Conservation (phyloP, 768 basidiomycete species). For the Tricholoma flavovirens region DNA sequence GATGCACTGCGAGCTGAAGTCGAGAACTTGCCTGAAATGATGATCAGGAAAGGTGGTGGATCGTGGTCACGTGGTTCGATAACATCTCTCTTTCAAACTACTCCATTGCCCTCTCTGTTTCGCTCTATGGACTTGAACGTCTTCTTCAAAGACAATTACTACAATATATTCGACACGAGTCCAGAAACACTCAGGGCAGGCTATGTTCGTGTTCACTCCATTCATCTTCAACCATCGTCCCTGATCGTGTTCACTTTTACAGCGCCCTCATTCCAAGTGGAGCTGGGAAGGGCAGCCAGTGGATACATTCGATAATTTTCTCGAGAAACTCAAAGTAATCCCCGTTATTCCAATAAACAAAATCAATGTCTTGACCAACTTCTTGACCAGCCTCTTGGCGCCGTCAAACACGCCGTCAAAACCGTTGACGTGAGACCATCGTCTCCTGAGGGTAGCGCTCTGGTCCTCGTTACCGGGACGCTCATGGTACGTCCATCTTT, state of each 20-base stretch:
- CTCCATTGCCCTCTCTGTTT: constrained; percentile 5
- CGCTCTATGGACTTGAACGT: constrained; percentile 59
- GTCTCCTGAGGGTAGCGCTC: constrained; percentile 45
- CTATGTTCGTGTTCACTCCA: constrained; percentile 58
- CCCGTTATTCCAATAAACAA: constrained; percentile 28
- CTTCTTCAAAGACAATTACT: constrained; percentile 82
- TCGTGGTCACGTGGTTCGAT: constrained; percentile 16
- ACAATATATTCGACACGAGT: constrained; percentile 64
- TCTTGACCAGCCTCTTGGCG: constrained; percentile 62
- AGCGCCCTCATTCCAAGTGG: constrained; percentile 84
- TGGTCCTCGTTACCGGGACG: constrained; percentile 88
- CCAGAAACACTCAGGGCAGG: constrained; percentile 52
- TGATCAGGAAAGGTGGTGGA: no score
- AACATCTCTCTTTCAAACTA: constrained; percentile 11
- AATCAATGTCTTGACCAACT: not conserved
- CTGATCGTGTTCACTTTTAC: constrained; percentile 24
- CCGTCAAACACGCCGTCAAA: constrained; percentile 73
- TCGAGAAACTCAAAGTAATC: constrained; percentile 67
- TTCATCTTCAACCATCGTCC: constrained; percentile 10
- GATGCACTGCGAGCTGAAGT: no score
- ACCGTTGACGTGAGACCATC: constrained; percentile 91
- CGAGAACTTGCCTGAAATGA: no score
- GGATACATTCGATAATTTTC: constrained; percentile 50
- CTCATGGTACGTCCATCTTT: constrained; percentile 49
- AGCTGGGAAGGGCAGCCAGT: constrained; percentile 66